Percentiles rank a stretch among this genome's conserved stretches.
Conservation (phyloP, 345 rosid genomes). For the Mangifera indica region DNA sequence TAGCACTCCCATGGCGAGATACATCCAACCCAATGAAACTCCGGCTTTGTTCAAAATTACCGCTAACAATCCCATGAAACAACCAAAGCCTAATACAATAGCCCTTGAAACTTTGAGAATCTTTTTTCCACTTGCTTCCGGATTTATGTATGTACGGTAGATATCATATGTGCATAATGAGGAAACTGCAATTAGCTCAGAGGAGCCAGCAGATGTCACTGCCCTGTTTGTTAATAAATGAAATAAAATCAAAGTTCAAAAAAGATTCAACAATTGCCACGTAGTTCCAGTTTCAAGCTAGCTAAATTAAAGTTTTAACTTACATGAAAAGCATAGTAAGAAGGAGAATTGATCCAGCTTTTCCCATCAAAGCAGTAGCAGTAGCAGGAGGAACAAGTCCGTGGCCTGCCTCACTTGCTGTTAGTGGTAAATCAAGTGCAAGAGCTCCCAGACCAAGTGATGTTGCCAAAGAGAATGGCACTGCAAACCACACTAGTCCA, state of each 20-base stretch:
- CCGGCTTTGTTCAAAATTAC: constrained; percentile 80
- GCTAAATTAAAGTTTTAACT: constrained; percentile 23
- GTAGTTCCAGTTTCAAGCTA: background rate
- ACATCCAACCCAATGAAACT: constrained; percentile 96
- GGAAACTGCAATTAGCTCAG: constrained; percentile 90
- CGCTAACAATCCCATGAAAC: constrained; percentile 95
- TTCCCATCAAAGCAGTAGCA: constrained; percentile 94
- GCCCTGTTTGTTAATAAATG: constrained; percentile 50
- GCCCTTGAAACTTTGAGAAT: constrained; percentile 72
- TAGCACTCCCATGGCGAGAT: constrained; percentile 86
- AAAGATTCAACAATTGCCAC: background rate
- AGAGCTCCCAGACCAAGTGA: constrained; percentile 93
- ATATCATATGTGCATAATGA: constrained; percentile 85
- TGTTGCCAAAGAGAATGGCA: constrained; percentile 90
- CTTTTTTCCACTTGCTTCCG: constrained; percentile 64
- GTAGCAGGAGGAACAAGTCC: constrained; percentile 95
- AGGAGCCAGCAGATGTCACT: constrained; percentile 91
- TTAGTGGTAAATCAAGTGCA: constrained; percentile 83
- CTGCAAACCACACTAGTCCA: constrained; percentile 94
- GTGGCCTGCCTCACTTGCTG: constrained; percentile 62
- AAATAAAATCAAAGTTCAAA: background rate
- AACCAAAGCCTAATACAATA: constrained; percentile 75
- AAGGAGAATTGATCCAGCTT: constrained; percentile 82
- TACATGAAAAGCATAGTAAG: constrained; percentile 97
- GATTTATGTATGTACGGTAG: constrained; percentile 86